These are phyloP conservation scores for Termitomyces sp. DNA, from an alignment of 768 basidiomycete genomes.

Conservation along the genomic window DNA sequence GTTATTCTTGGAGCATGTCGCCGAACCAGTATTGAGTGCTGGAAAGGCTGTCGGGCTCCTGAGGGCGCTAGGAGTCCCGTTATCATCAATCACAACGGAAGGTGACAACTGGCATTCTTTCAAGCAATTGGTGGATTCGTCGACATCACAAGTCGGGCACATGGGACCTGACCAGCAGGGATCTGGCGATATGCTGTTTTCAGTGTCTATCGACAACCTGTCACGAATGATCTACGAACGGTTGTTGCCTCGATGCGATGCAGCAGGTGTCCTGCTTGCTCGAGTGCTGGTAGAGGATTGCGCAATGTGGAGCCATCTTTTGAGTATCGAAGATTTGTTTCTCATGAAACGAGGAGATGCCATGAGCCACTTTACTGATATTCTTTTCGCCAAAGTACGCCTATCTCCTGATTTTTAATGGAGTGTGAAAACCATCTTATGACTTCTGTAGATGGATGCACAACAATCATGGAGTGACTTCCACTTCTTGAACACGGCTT, in stretches of 20 bases:
- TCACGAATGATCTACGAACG: constrained; percentile 60
- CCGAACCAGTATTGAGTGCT: constrained; percentile 53
- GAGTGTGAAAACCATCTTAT: not conserved
- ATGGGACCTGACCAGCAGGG: constrained; percentile 1
- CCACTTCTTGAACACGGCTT: constrained; percentile 78
- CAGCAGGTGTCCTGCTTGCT: constrained; percentile 46
- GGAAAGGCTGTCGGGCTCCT: constrained; percentile 79
- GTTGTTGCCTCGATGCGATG: constrained; percentile 50
- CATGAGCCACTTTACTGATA: constrained; percentile 67
- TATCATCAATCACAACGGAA: constrained; percentile 12
- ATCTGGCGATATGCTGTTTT: constrained; percentile 24
- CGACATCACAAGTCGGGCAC: constrained; percentile 12
- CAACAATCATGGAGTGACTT: constrained; percentile 73
- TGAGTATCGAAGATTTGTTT: constrained; percentile 62
- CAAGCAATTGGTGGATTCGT: constrained; percentile 26
- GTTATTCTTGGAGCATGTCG: constrained; percentile 55
- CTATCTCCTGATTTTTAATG: not conserved
- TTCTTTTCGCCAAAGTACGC: constrained; percentile 68
- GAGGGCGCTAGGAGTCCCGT: constrained; percentile 46
- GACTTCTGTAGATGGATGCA: constrained; percentile 59
- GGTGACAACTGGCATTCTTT: constrained; percentile 39
- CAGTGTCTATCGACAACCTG: constrained; percentile 58
- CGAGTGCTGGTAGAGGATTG: constrained; percentile 65
- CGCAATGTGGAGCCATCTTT: constrained; percentile 55
- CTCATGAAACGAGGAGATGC: constrained; percentile 77